Percentiles rank a stretch among this genome's conserved stretches.
These are phyloP conservation scores for Chlamydomonas sphaeroides DNA, from an alignment of 139 green algal genomes.

Conservation along the genomic window DNA sequence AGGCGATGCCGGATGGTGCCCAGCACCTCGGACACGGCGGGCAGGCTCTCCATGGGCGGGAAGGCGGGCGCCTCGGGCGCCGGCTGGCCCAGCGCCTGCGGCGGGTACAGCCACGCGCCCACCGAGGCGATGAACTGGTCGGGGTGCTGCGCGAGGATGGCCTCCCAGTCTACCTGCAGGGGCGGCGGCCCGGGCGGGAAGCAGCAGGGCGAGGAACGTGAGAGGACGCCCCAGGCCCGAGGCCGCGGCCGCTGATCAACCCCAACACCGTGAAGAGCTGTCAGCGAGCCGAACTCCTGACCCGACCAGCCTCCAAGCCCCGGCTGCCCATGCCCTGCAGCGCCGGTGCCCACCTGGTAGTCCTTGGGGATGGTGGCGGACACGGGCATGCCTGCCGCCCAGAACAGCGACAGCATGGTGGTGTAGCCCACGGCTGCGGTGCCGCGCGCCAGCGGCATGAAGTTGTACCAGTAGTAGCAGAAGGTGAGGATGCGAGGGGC, in stretches of 20 bases:
- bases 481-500: slow-evolving; percentile 59
- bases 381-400: slow-evolving; percentile 85
- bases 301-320: no score
- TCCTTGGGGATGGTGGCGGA: slow-evolving; percentile 77
- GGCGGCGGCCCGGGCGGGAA: not conserved
- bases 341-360: slow-evolving; percentile 86
- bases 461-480: slow-evolving; percentile 89
- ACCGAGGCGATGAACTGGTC: slow-evolving; percentile 68
- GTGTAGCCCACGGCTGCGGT: slow-evolving; percentile 89
- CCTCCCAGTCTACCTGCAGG: slow-evolving; percentile 90
- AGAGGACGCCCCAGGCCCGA: no score
- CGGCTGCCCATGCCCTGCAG: no score
- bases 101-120: slow-evolving; percentile 43
- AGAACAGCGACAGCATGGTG: slow-evolving; percentile 84
- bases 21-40: slow-evolving; percentile 51
- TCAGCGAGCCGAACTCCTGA: no score
- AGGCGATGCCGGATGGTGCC: slow-evolving; percentile 60
- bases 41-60: slow-evolving; percentile 22
- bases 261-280: no score
- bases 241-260: no score
- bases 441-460: slow-evolving; percentile 94
- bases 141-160: slow-evolving; percentile 81
- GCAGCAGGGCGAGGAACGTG: not conserved
- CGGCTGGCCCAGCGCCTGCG: not conserved
- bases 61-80: not conserved